Evolutionary conservation across 805 yeast genomes (phyloP), one percentile per base, ranked within the genome.

Genomic region (Lipomyces spencermartinsiae): DNA sequence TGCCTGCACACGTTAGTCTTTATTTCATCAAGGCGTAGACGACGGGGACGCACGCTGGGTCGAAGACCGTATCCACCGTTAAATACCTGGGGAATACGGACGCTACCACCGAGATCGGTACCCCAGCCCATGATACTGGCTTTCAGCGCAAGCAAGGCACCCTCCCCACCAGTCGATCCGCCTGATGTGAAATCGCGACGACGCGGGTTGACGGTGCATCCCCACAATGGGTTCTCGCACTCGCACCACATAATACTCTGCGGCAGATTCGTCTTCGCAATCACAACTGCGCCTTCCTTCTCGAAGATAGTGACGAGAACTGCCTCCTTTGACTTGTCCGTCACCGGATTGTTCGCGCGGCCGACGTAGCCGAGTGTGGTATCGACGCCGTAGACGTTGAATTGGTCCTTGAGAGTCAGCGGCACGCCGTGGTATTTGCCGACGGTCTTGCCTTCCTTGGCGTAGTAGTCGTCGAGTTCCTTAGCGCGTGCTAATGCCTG

Each of bases 391-490:
- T 78, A 80, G 73, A 81, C 85, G 69, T 83, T 81, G 77, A 86
- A 83, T 75, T 88, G 91, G 74, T 89, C 92, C 74, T 89, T 89
- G 58, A 89, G 77, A 0, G 92, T 87, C 43, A 89, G 75, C 22
- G 92, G 92, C 53, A 89, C 78, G 56, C 93, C 92, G 72, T 89
- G 92, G 66, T 89, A 78, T 16, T 90, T 89, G 59, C 92, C 92
- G 39, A 84, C 76, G 0, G 87, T 78, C 69, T 83, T 80, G 31
- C 90, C 89, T 49, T 80, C 59, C 58, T 67, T 59, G 25, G 75
- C 76, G 65, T 71, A 85, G 73, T 83, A 82, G 31, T 81, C 84
- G 74, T 89, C 93, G 68, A 87, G 79, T 62, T 76, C 80, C 72
- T 82, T 76, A 7, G 92, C 92, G 65, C 83, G 80, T 65, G 79